A percentile compares a stretch with the other conserved stretches of the same genome.
Conservation (phyloP, 495 filamentous ascomycete genomes). For the Aspergillus mulundensis region DNA sequence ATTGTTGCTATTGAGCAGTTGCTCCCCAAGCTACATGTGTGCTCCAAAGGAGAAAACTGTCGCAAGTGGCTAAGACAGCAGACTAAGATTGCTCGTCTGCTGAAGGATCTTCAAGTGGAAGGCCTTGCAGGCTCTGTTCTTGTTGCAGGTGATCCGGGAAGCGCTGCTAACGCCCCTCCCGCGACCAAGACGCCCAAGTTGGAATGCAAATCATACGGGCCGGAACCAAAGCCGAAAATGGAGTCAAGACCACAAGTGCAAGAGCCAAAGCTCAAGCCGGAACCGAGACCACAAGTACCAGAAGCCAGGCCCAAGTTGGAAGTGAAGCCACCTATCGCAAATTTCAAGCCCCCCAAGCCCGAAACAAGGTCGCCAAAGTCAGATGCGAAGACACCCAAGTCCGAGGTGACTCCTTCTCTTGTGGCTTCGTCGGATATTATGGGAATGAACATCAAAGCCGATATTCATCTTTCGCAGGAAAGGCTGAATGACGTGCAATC, state of each 20-base stretch:
- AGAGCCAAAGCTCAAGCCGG: background rate
- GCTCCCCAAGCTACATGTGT: slow-evolving; percentile 77
- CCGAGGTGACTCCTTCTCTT: slow-evolving; percentile 59
- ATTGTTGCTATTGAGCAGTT: slow-evolving; percentile 91
- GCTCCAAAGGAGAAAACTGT: slow-evolving; percentile 88
- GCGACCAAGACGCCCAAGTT: slow-evolving; percentile 1
- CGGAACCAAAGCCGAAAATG: background rate
- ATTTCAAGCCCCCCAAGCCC: slow-evolving; percentile 46
- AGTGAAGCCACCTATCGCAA: background rate
- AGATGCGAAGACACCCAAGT: slow-evolving; percentile 29
- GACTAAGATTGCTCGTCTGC: slow-evolving; percentile 14
- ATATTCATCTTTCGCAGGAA: slow-evolving; percentile 67
- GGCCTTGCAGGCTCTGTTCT: slow-evolving; percentile 23
- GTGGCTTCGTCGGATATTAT: slow-evolving; percentile 88
- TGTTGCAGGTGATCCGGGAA: slow-evolving; percentile 68
- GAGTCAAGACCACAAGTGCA: slow-evolving; percentile 23
- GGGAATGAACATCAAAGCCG: slow-evolving; percentile 53
- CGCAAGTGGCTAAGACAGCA: slow-evolving; percentile 49
- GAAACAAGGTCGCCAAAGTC: slow-evolving; percentile 18
- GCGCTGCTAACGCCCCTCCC: slow-evolving; percentile 56
- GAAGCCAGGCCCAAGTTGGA: background rate
- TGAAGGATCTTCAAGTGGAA: slow-evolving; percentile 18
- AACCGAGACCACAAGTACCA: background rate
- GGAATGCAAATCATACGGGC: background rate
- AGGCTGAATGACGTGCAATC: slow-evolving; percentile 60